Percentiles rank a stretch among this genome's conserved stretches.
phyloP scores from a whole-genome alignment of 306 rosid species.

The Pterocarpus santalinus region DNA sequence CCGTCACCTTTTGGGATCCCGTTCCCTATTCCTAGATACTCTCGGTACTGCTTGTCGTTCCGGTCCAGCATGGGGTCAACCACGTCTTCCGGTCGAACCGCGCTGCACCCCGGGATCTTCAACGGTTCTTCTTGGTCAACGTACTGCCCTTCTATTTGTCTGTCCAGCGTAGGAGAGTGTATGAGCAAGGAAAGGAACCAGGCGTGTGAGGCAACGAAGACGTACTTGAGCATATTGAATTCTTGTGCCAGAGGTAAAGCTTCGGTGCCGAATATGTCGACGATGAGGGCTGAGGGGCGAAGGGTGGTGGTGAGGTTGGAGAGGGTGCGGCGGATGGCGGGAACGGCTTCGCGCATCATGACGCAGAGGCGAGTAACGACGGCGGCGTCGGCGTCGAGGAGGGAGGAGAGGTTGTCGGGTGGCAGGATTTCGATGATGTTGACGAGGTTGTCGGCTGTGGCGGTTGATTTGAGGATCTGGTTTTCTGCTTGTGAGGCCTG shows the following conservation, averaged over 20 bases:
- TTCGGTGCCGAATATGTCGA: slow-evolving; percentile 55
- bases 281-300: slow-evolving; percentile 46
- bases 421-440: slow-evolving; percentile 49
- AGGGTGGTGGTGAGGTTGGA: background rate
- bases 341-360: slow-evolving; percentile 46
- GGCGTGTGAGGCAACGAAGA: slow-evolving; percentile 43
- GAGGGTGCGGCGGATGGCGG: slow-evolving; percentile 31
- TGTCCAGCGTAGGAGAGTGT: slow-evolving; percentile 41
- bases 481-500: slow-evolving; percentile 41
- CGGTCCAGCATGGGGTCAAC: slow-evolving; percentile 55
- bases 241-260: slow-evolving; percentile 48
- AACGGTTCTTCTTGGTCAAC: slow-evolving; percentile 44
- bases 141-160: slow-evolving; percentile 50
- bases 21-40: background rate
- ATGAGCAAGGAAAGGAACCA: slow-evolving; percentile 46
- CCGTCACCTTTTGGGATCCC: slow-evolving; percentile 46
- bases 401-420: background rate
- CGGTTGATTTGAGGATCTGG: slow-evolving; percentile 35
- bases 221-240: slow-evolving; percentile 44
- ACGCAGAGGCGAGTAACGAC: slow-evolving; percentile 36
- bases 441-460: background rate
- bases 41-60: slow-evolving; percentile 43
- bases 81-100: slow-evolving; percentile 49
- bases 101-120: slow-evolving; percentile 48
- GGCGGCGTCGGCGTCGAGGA: background rate